Evolutionary conservation across 148 eudicot genomes (phyloP).

Genomic region (Selenicereus undatus): DNA sequence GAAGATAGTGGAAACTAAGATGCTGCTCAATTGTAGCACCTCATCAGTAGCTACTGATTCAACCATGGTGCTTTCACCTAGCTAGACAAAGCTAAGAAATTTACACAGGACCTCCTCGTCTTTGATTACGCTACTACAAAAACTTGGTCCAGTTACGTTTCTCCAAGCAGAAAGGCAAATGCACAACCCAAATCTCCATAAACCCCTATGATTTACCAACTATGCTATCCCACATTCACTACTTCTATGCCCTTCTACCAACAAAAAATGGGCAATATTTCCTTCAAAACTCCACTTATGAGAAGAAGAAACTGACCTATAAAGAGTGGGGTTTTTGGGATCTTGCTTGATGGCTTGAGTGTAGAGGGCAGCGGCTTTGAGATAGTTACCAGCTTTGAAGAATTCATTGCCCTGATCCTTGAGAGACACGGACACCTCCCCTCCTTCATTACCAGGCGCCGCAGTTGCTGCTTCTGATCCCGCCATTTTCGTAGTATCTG

Average conservation of each 20-base stretch:
- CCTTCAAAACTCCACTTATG: neutral
- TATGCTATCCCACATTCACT: neutral
- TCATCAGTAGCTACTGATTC: neutral
- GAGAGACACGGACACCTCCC: constrained; percentile 26
- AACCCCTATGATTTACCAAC: neutral
- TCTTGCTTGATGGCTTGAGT: constrained; percentile 91
- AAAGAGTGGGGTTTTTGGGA: constrained; percentile 73
- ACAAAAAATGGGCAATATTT: neutral
- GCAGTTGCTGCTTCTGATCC: constrained; percentile 30
- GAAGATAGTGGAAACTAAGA: neutral
- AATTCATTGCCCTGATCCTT: constrained; percentile 80
- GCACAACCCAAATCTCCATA: too few relatives aligned
- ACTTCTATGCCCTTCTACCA: too few relatives aligned
- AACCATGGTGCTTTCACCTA: neutral
- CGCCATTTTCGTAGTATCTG: constrained; percentile 38
- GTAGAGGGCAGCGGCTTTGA: constrained; percentile 95
- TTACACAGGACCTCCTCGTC: too few relatives aligned
- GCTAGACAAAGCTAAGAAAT: neutral
- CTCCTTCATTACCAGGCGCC: neutral
- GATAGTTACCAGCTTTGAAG: constrained; percentile 75
- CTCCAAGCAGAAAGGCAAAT: too few relatives aligned
- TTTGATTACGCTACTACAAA: too few relatives aligned
- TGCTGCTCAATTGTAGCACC: neutral
- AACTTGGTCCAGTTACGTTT: too few relatives aligned
- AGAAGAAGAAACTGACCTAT: constrained; percentile 40